These are phyloP conservation scores for Daldinia sp. DNA, from an alignment of 2,329 filamentous ascomycete genomes.

Conservation along the genomic window DNA sequence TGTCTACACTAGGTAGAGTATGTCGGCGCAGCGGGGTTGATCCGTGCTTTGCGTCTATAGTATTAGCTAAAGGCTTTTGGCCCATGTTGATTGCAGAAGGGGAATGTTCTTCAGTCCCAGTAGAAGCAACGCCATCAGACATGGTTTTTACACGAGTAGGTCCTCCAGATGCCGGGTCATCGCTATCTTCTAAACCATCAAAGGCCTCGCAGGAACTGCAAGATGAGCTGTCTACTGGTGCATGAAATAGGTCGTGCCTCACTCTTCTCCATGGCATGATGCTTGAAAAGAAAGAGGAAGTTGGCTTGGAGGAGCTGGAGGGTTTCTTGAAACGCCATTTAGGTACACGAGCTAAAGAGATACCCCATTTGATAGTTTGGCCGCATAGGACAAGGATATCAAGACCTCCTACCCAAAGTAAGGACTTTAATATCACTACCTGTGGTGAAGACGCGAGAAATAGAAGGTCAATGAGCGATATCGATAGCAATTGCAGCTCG, in stretches of 20 bases:
- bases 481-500: conserved; percentile 87
- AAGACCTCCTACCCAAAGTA: conserved; percentile 86
- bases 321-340: conserved; percentile 84
- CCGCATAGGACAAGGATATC: conserved; percentile 76
- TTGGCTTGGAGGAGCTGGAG: conserved; percentile 48
- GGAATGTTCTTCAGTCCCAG: conserved; percentile 9
- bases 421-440: conserved; percentile 80
- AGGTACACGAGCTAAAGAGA: conserved; percentile 85
- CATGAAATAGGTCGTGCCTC: conserved; percentile 50
- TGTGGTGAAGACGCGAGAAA: conserved; percentile 83
- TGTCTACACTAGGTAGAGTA: conserved; percentile 59
- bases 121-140: conserved; percentile 25
- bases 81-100: background rate
- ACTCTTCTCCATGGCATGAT: conserved; percentile 58
- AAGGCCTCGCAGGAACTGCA: conserved; percentile 47
- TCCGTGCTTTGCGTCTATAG: conserved; percentile 21
- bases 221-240: conserved; percentile 45
- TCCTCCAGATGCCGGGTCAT: conserved; percentile 28
- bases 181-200: conserved; percentile 45
- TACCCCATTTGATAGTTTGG: conserved; percentile 80
- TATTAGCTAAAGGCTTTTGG: conserved; percentile 17
- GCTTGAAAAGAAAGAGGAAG: conserved; percentile 50
- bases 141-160: conserved; percentile 36
- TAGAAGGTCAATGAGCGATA: conserved; percentile 81
- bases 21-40: conserved; percentile 52